Evolutionary conservation across 2,329 filamentous ascomycete species (phyloP), one percentile per base, ranked within the genome.

Genomic region (Aspergillus intermedius): DNA sequence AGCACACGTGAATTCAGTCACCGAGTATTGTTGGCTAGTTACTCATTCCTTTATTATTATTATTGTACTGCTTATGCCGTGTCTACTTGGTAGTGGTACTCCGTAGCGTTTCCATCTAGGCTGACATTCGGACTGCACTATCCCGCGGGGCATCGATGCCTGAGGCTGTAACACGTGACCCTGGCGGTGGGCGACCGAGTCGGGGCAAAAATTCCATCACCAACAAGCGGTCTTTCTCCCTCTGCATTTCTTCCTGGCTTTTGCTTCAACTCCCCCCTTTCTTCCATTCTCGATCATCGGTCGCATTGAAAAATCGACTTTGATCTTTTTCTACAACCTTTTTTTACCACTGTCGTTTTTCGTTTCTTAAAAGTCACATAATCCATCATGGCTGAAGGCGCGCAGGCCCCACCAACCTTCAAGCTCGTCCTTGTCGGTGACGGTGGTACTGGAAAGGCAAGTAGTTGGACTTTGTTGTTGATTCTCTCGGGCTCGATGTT

Each of bases 391-490:
- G 82, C 86, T 75, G 72, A 77, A 60, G 15, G 22, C 21, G 65
- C 67, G 63, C 72, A 71, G 55, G 60, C 60, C 55, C 67, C 77
- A 60, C 89, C 91, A 61, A 95, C 89, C 74, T 98, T 98, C 87
- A 98, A 98, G 88, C 88, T 98, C 68, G 93, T 98, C 74, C 89
- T 98, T 77, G 93, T 98, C 69, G 93, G 93, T 74, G 93, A 98
- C 73, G 93, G 93, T 77, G 93, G 93, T 82, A 98, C 93, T 68
- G 93, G 93, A 79, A 98, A 98, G 91, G 93, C 94, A 76, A 76
- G 84, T 69, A 52, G 17, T 34, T 32, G n/a, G 8, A 12, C 15
- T 32, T 35, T 21, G 17, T 8, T 42, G 21, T 42, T 42, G 40
- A 22, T 42, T 19, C 12, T 22, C 12, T 42, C 22, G 4, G 41